A percentile compares a stretch with the other conserved stretches of the same genome.
Conservation (phyloP, 1,284 basidiomycete genomes). For the Apiotrichum montevideense region DNA sequence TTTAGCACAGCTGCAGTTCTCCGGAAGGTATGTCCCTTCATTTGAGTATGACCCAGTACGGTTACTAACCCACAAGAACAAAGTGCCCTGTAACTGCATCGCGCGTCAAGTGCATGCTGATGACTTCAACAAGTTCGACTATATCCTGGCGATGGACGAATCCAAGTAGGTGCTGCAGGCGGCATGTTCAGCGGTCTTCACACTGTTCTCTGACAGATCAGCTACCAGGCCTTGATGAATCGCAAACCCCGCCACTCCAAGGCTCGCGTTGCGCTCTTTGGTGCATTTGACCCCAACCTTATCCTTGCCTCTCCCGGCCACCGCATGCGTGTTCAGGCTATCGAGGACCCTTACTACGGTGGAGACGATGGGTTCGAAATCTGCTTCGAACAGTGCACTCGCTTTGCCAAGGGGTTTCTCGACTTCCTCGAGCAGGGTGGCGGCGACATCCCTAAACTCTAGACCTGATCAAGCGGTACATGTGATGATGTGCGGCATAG, state of each 20-base stretch:
- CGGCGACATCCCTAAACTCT: conserved; percentile 16
- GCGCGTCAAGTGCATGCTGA: conserved; percentile 40
- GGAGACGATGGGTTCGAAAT: conserved; percentile 46
- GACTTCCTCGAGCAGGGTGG: conserved; percentile 34
- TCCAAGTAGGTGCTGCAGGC: conserved; percentile 27
- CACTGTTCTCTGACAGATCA: conserved; percentile 17
- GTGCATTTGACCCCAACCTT: conserved; percentile 32
- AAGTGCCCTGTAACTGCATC: conserved; percentile 38
- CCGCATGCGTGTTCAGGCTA: conserved; percentile 14
- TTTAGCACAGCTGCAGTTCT: conserved; percentile 46
- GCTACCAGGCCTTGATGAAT: conserved; percentile 42
- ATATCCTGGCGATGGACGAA: conserved; percentile 50
- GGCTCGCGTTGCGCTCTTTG: conserved; percentile 35
- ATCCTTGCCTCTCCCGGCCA: conserved; percentile 20
- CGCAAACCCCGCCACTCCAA: conserved; percentile 33
- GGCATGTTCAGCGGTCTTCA: too few relatives aligned
- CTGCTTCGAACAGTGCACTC: conserved; percentile 47
- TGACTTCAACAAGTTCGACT: conserved; percentile 48
- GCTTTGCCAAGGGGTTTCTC: conserved; percentile 42
- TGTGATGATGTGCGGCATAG: too few relatives aligned
- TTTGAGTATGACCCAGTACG: too few relatives aligned
- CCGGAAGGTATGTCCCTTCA: conserved; percentile 26
- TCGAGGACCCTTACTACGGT: conserved; percentile 48
- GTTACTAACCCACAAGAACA: conserved; percentile 22
- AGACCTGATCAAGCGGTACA: not conserved